Evolutionary conservation across 2,329 filamentous ascomycete genomes (phyloP), one percentile per base, ranked within the genome.

Genomic region (Sporothrix globosa): DNA sequence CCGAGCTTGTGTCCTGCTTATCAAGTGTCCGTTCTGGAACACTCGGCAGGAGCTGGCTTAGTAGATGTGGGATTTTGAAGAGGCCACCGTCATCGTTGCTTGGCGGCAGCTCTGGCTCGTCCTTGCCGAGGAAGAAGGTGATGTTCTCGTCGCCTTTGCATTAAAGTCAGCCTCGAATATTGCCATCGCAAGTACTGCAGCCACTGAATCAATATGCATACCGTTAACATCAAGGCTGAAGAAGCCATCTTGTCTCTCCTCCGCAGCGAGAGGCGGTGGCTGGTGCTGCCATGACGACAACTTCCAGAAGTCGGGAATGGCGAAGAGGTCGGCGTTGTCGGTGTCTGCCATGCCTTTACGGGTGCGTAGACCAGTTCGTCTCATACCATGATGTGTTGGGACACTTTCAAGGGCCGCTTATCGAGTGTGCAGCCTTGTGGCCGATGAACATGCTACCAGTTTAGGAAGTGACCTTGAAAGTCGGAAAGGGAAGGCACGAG

Each of bases 241-340:
- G 75, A 87, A 84, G 41, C 69, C 72, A 50, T 72, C 24, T 34
- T 67, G 58, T 27, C 65, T 63, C 13, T 71, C 69, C 1, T 66
- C 44, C 0, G 70, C 24, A 2, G 54, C 60, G 3, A 61, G 50
- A 3, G 67, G 60, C 13, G 67, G 56, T 9, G 54, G 60, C 27
- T 78, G 73, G 9, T 82, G 78, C 50, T 86, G 78, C 78, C 85
- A 84, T 74, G 80, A 82, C 2, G 89, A 87, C 34, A 83, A 80
- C 69, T 81, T 82, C 84, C 85, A 88, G 72, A 91, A 84, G 76
- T 89, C 83, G 52, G 87, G 87, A 60, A 89, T 87, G 52, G 85
- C 84, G 76, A 92, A 92, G 44, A 89, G 83, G 76, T 90, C 80
- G 63, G 85, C 82, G 69, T 79, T 76, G 53, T 83, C 70, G 4